Percentiles rank a stretch among this genome's conserved stretches.
phyloP scores from a whole-genome alignment of 78 protist genomes.

The Chrysochromulina parva region DNA sequence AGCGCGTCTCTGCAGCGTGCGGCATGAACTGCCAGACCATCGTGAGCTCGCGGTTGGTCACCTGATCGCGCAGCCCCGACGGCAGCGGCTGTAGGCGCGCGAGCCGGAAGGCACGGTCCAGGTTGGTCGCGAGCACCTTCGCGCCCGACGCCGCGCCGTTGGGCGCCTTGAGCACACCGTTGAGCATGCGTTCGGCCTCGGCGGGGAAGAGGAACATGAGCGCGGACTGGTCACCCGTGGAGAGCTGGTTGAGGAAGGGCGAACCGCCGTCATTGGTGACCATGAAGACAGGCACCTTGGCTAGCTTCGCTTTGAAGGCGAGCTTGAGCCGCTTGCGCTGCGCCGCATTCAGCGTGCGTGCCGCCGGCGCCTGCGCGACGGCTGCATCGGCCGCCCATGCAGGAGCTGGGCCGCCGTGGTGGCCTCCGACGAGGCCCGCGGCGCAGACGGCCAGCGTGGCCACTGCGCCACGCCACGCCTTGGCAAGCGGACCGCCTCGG shows the following conservation, averaged over 20 bases:
- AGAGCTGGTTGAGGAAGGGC: neutral
- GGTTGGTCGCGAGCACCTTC: neutral
- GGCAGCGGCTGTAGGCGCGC: neutral
- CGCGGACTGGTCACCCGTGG: neutral
- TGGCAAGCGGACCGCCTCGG: too few relatives aligned
- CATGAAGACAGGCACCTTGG: neutral
- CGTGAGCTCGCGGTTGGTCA: neutral
- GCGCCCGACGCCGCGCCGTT: neutral
- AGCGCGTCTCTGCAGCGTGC: neutral
- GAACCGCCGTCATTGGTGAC: constrained; percentile 2
- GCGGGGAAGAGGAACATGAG: neutral
- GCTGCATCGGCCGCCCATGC: neutral
- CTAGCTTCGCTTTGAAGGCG: neutral
- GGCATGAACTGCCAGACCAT: constrained; percentile 20
- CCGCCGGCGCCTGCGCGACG: neutral
- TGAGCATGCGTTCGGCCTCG: neutral
- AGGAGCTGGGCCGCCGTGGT: too few relatives aligned
- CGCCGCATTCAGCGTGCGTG: neutral
- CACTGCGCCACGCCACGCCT: too few relatives aligned
- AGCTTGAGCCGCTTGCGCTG: neutral
- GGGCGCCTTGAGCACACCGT: neutral
- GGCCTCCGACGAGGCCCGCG: too few relatives aligned
- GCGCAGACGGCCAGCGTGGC: too few relatives aligned
- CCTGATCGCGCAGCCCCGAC: constrained; percentile 11
- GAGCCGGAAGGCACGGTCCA: neutral